phyloP scores from a whole-genome alignment of 345 rosid species.

The Citrus australasica region DNA sequence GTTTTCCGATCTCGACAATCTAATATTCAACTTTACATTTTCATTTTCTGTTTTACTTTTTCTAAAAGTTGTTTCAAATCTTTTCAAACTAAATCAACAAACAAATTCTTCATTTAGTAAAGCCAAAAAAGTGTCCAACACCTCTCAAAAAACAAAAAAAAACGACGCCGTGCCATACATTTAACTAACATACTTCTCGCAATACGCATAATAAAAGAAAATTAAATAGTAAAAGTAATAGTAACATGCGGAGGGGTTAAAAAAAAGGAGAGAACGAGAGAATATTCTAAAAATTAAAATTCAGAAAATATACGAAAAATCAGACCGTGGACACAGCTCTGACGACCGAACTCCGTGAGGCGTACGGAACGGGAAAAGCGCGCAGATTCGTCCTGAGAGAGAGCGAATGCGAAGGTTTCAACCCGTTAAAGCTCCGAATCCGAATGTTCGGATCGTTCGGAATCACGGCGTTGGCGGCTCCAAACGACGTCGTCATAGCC shows the following conservation, averaged over 20 bases:
- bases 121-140: neutral
- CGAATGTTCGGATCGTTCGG: constrained; percentile 40
- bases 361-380: constrained; percentile 21
- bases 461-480: constrained; percentile 48
- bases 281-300: neutral
- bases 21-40: neutral
- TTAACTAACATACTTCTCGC: neutral
- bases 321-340: constrained; percentile 85
- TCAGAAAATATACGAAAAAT: neutral
- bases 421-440: constrained; percentile 46
- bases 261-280: neutral
- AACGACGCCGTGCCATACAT: neutral
- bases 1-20: neutral
- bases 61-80: neutral
- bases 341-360: constrained; percentile 36
- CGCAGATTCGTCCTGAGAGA: constrained; percentile 34
- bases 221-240: neutral
- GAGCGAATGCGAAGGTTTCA: constrained; percentile 47
- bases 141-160: neutral
- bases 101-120: neutral
- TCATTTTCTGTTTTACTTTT: neutral
- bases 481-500: constrained; percentile 61
- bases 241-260: no score
- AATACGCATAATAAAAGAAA: neutral
- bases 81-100: neutral